A percentile compares a stretch with the other conserved stretches of the same genome.
Conservation (phyloP, 2,329 filamentous ascomycete genomes). For the Epichloe hybrida region DNA sequence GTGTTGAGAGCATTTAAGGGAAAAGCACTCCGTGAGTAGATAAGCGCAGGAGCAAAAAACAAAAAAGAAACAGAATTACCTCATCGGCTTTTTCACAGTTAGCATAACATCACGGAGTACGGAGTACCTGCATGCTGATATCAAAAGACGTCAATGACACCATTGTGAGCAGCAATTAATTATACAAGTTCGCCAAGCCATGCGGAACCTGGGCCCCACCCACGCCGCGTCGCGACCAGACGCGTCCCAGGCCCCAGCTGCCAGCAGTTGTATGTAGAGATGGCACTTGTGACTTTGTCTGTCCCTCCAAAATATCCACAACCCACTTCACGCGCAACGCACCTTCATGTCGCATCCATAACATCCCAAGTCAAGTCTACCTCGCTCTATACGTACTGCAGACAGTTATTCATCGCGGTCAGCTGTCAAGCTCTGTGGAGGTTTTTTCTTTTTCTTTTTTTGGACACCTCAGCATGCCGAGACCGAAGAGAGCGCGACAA, state of each 20-base stretch:
- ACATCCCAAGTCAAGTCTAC: not conserved
- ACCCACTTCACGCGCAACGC: not conserved
- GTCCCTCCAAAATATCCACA: constrained; percentile 5
- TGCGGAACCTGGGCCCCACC: not conserved
- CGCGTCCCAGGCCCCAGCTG: constrained; percentile 10
- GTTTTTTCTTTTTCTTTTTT: too few relatives aligned
- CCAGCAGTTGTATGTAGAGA: too few relatives aligned
- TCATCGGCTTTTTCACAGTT: too few relatives aligned
- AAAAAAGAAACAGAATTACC: too few relatives aligned
- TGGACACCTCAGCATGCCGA: constrained; percentile 6
- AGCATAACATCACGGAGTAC: too few relatives aligned
- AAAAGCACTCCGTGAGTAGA: not conserved
- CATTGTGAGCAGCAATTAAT: too few relatives aligned
- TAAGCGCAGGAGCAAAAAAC: not conserved
- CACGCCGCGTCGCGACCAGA: constrained; percentile 13
- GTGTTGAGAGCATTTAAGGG: not conserved
- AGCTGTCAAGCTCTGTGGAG: too few relatives aligned
- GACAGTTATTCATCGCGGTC: not conserved
- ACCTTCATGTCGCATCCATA: not conserved
- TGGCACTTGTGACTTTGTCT: constrained; percentile 9
- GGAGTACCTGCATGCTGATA: too few relatives aligned
- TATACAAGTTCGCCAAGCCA: too few relatives aligned
- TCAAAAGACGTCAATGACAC: not conserved
- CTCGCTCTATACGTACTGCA: not conserved
- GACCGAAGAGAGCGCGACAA: constrained; percentile 8